Percentiles rank a stretch among this genome's conserved stretches.
These are phyloP conservation scores for Bipolaris victoriae DNA, from an alignment of 2,329 filamentous ascomycete species.

Conservation along the genomic window DNA sequence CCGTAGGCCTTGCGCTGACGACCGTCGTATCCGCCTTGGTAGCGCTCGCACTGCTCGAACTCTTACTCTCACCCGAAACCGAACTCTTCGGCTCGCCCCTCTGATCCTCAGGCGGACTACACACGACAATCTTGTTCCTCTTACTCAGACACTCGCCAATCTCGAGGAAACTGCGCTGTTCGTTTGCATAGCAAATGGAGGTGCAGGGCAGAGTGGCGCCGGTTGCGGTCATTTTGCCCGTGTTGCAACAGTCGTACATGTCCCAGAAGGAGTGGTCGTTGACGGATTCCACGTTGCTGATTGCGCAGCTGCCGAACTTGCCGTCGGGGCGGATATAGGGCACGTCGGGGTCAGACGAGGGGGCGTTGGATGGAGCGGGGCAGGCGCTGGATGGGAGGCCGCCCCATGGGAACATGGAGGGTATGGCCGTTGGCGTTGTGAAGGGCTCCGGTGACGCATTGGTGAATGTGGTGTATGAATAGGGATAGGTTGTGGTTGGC, in stretches of 20 bases:
- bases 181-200: slow-evolving; percentile 15
- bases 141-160: slow-evolving; percentile 30
- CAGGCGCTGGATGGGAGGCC: slow-evolving; percentile 9
- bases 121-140: slow-evolving; percentile 23
- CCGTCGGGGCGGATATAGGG: slow-evolving; percentile 12
- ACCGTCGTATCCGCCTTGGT: neutral
- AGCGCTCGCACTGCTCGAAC: neutral
- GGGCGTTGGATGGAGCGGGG: slow-evolving; percentile 3
- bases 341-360: slow-evolving; percentile 10
- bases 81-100: slow-evolving; percentile 1
- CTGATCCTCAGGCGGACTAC: slow-evolving; percentile 16
- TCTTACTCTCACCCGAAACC: neutral
- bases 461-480: slow-evolving; percentile 21
- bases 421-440: slow-evolving; percentile 17
- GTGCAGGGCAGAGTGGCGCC: slow-evolving; percentile 19
- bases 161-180: slow-evolving; percentile 21
- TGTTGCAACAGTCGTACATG: slow-evolving; percentile 27
- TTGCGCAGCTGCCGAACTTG: slow-evolving; percentile 19
- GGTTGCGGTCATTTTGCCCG: slow-evolving; percentile 6
- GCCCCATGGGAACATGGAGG: slow-evolving; percentile 22
- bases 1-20: neutral
- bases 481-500: slow-evolving; percentile 21
- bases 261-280: slow-evolving; percentile 35
- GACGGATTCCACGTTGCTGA: slow-evolving; percentile 27
- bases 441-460: slow-evolving; percentile 17